A percentile compares a stretch with the other conserved stretches of the same genome.
phyloP scores from a whole-genome alignment of 306 rosid genomes.

The Trichosanthes truncata region DNA sequence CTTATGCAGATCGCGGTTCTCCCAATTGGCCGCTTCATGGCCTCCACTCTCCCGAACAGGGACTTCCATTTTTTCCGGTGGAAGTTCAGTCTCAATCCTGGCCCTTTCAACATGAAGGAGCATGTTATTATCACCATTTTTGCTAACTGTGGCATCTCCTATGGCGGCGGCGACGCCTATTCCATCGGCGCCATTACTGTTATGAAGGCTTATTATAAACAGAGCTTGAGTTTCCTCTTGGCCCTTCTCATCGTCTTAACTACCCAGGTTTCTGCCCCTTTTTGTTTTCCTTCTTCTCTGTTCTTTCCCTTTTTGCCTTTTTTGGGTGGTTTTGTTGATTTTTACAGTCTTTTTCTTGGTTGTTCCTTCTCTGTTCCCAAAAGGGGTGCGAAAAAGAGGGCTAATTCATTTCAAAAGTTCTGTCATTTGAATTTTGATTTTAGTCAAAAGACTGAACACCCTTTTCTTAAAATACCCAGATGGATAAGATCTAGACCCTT shows the following conservation, averaged over 20 bases:
- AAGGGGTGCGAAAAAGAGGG: background rate
- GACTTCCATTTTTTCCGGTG: slow-evolving; percentile 32
- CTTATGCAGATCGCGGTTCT: slow-evolving; percentile 87
- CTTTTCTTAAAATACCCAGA: background rate
- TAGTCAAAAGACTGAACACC: background rate
- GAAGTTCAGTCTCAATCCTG: slow-evolving; percentile 60
- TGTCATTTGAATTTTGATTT: background rate
- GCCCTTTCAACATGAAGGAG: slow-evolving; percentile 89
- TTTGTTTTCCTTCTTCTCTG: background rate
- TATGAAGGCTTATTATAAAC: slow-evolving; percentile 86
- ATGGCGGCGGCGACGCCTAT: slow-evolving; percentile 96
- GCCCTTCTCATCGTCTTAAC: slow-evolving; percentile 73
- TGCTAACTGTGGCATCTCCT: slow-evolving; percentile 77
- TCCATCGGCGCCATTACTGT: slow-evolving; percentile 95
- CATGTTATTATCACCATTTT: slow-evolving; percentile 89
- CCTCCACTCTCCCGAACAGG: slow-evolving; percentile 49
- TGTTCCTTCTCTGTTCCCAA: background rate
- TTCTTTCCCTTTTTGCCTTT: background rate
- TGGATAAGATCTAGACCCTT: background rate
- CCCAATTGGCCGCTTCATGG: slow-evolving; percentile 86
- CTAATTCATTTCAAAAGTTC: background rate
- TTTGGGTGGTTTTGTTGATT: background rate
- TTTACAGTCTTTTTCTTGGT: background rate
- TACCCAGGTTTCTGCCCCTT: slow-evolving; percentile 47
- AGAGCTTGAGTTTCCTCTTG: slow-evolving; percentile 49